Evolutionary conservation across 257 asterid species (phyloP).

Genomic region (Petunia axillaris): DNA sequence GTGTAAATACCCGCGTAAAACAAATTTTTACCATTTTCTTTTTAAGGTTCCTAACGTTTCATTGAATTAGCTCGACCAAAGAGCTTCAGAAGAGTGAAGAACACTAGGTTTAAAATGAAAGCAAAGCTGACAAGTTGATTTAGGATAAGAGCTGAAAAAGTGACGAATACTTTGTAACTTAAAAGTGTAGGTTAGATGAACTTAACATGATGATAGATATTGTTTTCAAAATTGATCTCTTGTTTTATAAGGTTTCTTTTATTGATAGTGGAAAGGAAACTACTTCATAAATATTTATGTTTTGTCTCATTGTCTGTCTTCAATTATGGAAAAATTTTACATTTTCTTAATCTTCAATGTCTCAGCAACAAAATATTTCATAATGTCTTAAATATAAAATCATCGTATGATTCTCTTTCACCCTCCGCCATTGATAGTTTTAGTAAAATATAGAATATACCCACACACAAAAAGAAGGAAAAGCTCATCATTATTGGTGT

Average conservation of each 20-base stretch:
- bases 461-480: neutral
- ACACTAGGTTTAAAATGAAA: neutral
- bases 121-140: neutral
- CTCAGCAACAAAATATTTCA: neutral
- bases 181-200: neutral
- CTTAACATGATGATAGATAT: slow-evolving; percentile 9
- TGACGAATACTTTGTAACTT: neutral
- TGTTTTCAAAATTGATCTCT: slow-evolving; percentile 18
- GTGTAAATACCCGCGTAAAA: too few species aligned
- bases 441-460: neutral
- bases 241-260: slow-evolving; percentile 2
- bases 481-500: neutral
- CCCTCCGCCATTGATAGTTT: neutral
- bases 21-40: neutral
- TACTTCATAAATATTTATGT: neutral
- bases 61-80: slow-evolving; percentile 4
- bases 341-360: neutral
- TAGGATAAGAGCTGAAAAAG: neutral
- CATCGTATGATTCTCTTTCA: neutral
- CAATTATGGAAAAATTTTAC: neutral
- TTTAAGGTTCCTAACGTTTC: neutral
- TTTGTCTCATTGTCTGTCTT: neutral
- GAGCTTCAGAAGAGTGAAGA: neutral
- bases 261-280: neutral
- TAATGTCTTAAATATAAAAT: neutral